Conservation (phyloP, 495 filamentous ascomycete genomes). For the Tetracladium marchalianum region DNA sequence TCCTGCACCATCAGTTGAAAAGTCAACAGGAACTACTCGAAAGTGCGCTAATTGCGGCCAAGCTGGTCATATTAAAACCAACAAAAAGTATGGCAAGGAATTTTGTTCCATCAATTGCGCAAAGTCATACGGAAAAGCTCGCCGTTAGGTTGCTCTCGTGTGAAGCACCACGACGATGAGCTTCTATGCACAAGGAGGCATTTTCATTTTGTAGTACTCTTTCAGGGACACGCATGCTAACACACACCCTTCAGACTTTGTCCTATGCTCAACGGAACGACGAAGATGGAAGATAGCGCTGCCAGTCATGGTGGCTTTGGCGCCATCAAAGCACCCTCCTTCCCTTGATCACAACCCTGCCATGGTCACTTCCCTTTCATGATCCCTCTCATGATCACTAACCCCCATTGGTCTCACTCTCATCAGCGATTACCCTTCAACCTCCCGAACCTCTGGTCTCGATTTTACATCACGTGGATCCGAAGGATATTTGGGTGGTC, state of each 20-base stretch:
- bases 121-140: too few relatives aligned
- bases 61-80: conserved; percentile 97
- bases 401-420: too few relatives aligned
- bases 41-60: conserved; percentile 97
- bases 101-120: too few relatives aligned
- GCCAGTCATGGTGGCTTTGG: conserved; percentile 42
- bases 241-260: conserved; percentile 53
- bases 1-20: conserved; percentile 27
- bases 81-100: conserved; percentile 64
- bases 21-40: conserved; percentile 62
- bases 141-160: not conserved
- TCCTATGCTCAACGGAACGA: conserved; percentile 80
- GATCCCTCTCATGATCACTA: too few relatives aligned
- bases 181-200: not conserved
- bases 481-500: too few relatives aligned
- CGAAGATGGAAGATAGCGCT: conserved; percentile 56
- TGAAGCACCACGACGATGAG: not conserved
- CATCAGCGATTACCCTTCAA: too few relatives aligned
- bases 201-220: conserved; percentile 5
- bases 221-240: conserved; percentile 24
- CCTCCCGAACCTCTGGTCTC: too few relatives aligned
- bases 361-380: conserved; percentile 1
- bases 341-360: conserved; percentile 18
- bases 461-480: too few relatives aligned
- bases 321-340: conserved; percentile 26